These are phyloP conservation scores for Ascochyta koolunga DNA, from an alignment of 2,329 filamentous ascomycete genomes.

Conservation along the genomic window DNA sequence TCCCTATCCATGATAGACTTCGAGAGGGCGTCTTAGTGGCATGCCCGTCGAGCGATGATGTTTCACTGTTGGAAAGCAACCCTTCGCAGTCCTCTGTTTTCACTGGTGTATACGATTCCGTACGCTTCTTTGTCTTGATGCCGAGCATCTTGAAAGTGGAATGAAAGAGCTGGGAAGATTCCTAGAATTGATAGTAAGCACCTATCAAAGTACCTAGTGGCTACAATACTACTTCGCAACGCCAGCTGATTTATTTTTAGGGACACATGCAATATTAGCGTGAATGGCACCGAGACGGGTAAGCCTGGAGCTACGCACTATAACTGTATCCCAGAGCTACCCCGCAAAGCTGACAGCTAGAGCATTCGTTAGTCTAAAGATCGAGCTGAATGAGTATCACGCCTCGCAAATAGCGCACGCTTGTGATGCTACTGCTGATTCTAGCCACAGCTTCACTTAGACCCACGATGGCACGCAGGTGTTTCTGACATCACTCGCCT, in stretches of 20 bases:
- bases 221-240: neutral
- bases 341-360: slow-evolving; percentile 24
- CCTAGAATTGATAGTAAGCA: neutral
- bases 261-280: neutral
- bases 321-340: slow-evolving; percentile 16
- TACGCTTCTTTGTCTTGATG: slow-evolving; percentile 22
- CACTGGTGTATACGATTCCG: slow-evolving; percentile 18
- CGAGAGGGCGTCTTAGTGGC: neutral
- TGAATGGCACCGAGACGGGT: slow-evolving; percentile 2
- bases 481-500: neutral
- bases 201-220: neutral
- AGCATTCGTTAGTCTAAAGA: slow-evolving; percentile 6
- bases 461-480: slow-evolving; percentile 1
- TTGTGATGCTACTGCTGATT: slow-evolving; percentile 27
- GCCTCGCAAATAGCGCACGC: slow-evolving; percentile 14
- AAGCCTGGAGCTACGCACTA: slow-evolving; percentile 16
- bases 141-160: slow-evolving; percentile 21
- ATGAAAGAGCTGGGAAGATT: neutral
- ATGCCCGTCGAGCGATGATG: slow-evolving; percentile 14
- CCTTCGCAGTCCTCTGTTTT: slow-evolving; percentile 26
- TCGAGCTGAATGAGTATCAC: slow-evolving; percentile 12
- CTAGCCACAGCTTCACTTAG: slow-evolving; percentile 7
- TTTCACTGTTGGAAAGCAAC: slow-evolving; percentile 25
- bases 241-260: slow-evolving; percentile 10
- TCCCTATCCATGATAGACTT: slow-evolving; percentile 24